Evolutionary conservation across 75 land plant genomes (phyloP).

Genomic region (Picea glauca): DNA sequence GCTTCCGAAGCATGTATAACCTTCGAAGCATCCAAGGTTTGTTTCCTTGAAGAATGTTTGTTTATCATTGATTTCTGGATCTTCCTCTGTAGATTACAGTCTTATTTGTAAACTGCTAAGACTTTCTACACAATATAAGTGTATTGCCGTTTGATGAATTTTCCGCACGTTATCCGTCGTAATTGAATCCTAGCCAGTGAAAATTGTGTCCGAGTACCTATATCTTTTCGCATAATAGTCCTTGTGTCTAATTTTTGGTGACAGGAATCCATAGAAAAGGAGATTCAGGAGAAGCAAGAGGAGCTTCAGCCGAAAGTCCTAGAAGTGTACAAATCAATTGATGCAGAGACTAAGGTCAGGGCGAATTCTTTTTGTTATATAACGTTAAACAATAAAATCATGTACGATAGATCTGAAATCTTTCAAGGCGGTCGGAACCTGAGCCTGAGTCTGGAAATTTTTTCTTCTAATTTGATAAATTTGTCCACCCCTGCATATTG

Average conservation of each 20-base stretch:
- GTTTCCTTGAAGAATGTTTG: neutral
- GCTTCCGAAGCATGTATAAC: conserved; percentile 52
- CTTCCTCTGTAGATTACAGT: neutral
- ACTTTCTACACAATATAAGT: no score
- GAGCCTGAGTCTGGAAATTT: no score
- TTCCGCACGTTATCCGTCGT: no score
- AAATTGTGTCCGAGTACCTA: neutral
- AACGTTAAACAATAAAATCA: neutral
- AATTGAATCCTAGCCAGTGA: no score
- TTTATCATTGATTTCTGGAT: neutral
- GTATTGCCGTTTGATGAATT: no score
- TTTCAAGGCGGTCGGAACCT: no score
- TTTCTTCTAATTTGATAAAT: neutral
- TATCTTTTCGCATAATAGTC: neutral
- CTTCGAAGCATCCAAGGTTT: conserved; percentile 53
- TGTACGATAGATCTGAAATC: neutral
- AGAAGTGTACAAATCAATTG: conserved; percentile 4
- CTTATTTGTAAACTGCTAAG: neutral
- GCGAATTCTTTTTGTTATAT: neutral
- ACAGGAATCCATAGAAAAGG: neutral
- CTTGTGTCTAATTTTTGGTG: neutral
- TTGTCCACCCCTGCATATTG: no score
- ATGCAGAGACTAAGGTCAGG: conserved; percentile 3
- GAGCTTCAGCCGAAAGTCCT: conserved; percentile 4
- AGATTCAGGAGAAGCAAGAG: neutral